Evolutionary conservation across 495 filamentous ascomycete genomes (phyloP), one percentile per base, ranked within the genome.

Genomic region (Penicillium mononematosum): DNA sequence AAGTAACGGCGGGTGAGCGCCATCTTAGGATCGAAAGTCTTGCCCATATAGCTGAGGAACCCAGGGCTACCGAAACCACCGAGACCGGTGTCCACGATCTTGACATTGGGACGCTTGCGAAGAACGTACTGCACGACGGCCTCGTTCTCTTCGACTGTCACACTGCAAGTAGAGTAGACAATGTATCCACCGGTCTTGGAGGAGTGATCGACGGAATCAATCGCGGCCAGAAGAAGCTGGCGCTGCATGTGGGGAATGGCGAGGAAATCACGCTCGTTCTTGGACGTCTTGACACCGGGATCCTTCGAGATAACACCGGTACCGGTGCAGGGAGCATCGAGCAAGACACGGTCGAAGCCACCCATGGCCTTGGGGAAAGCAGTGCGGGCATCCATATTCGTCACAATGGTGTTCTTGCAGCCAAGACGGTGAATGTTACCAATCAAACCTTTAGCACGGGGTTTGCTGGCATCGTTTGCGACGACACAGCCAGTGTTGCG

Each of bases 351-450:
- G 71, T 98, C 94, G 65, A 98, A 98, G 12, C 94, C 94, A 45
- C 94, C 94, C 64, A 98, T 91, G 22, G 95, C 88, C 57, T 88
- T 88, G 17, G 94, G 94, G 74, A 97, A 98, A 14, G 74, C 76
- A 64, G 92, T 89, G 54, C 87, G 85, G 3, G 92, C 94, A 71
- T 96, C 90, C 72, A 96, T 88, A 73, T 93, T 91, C 79, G 90
- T 97, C 17, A 98, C 91, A 60, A 98, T 86, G 24, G 88, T 89
- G 75, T 98, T 98, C 68, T 91, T 90, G 61, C 84, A 90, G 36
- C 94, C 94, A 6, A 98, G 83, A 72, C 94, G 91, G 73, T 97
- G 92, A 60, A 98, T 90, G 76, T 98, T 98, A 75, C 94, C 94
- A 64, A 98, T 96, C 56, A 98, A 71, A 89, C 90, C 95, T 76